These are phyloP conservation scores for Fusarium goolgardi DNA, from an alignment of 2,329 filamentous ascomycete species.

Conservation along the genomic window DNA sequence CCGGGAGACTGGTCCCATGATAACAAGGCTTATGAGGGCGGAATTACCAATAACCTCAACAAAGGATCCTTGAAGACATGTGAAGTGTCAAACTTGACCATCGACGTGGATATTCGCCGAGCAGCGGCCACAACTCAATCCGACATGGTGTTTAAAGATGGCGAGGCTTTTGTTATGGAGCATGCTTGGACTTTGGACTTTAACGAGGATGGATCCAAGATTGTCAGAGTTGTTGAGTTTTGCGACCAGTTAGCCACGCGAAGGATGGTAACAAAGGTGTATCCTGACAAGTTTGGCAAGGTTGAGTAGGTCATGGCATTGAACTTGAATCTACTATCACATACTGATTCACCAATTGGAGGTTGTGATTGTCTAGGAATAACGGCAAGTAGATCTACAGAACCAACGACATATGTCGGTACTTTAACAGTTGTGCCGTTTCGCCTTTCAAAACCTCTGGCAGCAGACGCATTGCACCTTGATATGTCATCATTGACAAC, in stretches of 20 bases:
- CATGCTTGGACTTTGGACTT: constrained; percentile 9
- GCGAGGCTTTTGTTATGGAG: background rate
- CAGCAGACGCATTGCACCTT: no score
- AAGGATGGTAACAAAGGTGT: background rate
- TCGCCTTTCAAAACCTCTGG: no score
- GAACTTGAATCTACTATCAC: background rate
- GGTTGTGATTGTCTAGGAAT: no score
- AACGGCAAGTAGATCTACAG: no score
- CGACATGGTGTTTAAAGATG: constrained; percentile 6
- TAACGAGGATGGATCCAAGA: background rate
- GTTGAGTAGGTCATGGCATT: background rate
- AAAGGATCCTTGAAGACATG: background rate
- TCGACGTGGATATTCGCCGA: background rate
- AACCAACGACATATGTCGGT: no score
- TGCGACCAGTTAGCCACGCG: constrained; percentile 1
- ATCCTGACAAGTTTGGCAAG: background rate
- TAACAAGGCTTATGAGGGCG: background rate
- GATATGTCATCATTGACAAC: no score
- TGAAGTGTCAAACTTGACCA: background rate
- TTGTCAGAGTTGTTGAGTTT: background rate
- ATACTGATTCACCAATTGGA: no score
- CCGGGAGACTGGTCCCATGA: background rate
- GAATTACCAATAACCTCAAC: background rate
- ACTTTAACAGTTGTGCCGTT: no score
- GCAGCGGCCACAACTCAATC: background rate